phyloP scores from a whole-genome alignment of 768 basidiomycete genomes.

The Hemileccinum impolitum region DNA sequence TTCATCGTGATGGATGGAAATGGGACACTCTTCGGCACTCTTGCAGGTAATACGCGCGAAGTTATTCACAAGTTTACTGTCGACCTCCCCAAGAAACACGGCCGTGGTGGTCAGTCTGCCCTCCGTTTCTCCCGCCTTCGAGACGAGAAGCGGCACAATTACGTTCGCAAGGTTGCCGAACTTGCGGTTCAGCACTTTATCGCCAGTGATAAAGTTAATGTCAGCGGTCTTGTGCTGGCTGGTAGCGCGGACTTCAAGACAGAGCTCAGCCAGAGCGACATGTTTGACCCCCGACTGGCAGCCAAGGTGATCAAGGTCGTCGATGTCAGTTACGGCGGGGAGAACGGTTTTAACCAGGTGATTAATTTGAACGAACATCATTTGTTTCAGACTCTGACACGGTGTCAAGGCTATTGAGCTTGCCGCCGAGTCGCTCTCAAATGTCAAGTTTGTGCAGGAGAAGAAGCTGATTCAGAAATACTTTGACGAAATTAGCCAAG shows the following conservation, averaged over 20 bases:
- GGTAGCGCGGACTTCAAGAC: slow-evolving; percentile 99
- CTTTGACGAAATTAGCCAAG: slow-evolving; percentile 99
- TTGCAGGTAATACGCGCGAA: slow-evolving; percentile 96
- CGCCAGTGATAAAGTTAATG: slow-evolving; percentile 97
- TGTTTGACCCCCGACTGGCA: slow-evolving; percentile 86
- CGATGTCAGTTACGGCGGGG: slow-evolving; percentile 97
- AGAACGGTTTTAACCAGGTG: slow-evolving; percentile 99
- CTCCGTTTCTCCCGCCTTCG: slow-evolving; percentile 99
- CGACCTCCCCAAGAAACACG: slow-evolving; percentile 99
- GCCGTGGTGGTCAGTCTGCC: slow-evolving; percentile 99
- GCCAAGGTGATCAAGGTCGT: slow-evolving; percentile 97
- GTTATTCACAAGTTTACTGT: slow-evolving; percentile 98
- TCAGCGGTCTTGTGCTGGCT: slow-evolving; percentile 91
- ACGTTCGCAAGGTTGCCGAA: slow-evolving; percentile 98
- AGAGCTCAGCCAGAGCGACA: slow-evolving; percentile 91
- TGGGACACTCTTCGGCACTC: slow-evolving; percentile 92
- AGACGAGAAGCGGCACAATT: slow-evolving; percentile 99
- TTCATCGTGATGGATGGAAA: slow-evolving; percentile 99
- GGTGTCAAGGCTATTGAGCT: slow-evolving; percentile 84
- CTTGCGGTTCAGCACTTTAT: slow-evolving; percentile 97
- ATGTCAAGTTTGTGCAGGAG: slow-evolving; percentile 99
- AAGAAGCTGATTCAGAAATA: slow-evolving; percentile 97
- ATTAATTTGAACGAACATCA: slow-evolving; percentile 3
- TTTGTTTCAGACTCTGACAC: not conserved
- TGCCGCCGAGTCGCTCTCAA: slow-evolving; percentile 90